These are phyloP conservation scores for Fusarium pseudograminearum DNA, from an alignment of 2,329 filamentous ascomycete species.

Conservation along the genomic window DNA sequence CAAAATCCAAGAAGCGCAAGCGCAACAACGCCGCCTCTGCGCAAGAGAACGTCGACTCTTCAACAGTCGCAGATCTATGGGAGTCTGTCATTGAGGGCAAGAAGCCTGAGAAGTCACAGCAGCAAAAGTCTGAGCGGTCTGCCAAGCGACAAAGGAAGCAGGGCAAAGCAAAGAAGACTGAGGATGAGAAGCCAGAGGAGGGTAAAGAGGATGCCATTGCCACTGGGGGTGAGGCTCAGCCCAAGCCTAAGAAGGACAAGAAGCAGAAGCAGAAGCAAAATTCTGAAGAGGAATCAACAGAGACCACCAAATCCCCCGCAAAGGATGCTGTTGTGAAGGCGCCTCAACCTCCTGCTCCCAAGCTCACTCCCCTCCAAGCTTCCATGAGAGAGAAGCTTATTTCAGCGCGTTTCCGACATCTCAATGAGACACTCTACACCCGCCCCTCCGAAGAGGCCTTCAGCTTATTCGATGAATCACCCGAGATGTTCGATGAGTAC, in stretches of 20 bases:
- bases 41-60: conserved; percentile 67
- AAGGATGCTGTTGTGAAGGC: conserved; percentile 43
- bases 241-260: conserved; percentile 54
- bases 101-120: conserved; percentile 47
- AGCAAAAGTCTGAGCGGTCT: conserved; percentile 36
- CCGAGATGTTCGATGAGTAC: conserved; percentile 96
- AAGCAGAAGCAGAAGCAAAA: conserved; percentile 49
- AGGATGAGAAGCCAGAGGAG: conserved; percentile 39
- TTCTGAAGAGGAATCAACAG: conserved; percentile 29
- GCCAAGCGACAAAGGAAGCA: conserved; percentile 54
- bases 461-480: conserved; percentile 82
- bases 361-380: conserved; percentile 91
- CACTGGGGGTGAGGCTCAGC: conserved; percentile 38
- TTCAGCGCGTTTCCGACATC: conserved; percentile 94
- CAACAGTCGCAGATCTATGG: conserved; percentile 83
- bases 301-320: conserved; percentile 26
- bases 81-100: conserved; percentile 82
- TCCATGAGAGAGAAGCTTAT: conserved; percentile 96
- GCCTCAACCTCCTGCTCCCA: conserved; percentile 61
- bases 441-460: conserved; percentile 87
- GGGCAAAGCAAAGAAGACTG: conserved; percentile 48
- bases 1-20: conserved; percentile 72
- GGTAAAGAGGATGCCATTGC: conserved; percentile 21
- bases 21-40: conserved; percentile 46
- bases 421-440: conserved; percentile 97